A percentile compares a stretch with the other conserved stretches of the same genome.
These are phyloP conservation scores for Kuraishia hungarica DNA, from an alignment of 805 yeast species.

Conservation along the genomic window DNA sequence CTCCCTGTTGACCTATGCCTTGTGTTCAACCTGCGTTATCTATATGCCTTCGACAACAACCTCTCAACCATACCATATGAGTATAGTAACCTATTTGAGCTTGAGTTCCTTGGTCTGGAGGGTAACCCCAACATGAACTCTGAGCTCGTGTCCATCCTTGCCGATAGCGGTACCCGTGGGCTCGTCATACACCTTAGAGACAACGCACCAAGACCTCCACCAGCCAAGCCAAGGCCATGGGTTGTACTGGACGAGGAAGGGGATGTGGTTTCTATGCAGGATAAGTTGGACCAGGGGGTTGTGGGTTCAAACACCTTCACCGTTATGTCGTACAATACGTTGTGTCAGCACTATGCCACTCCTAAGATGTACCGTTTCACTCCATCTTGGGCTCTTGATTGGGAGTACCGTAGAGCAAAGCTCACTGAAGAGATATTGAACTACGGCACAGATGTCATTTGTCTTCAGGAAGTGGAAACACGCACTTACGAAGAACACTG, in stretches of 20 bases:
- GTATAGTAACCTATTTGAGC: slow-evolving; percentile 76
- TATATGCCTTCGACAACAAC: slow-evolving; percentile 84
- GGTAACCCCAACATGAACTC: slow-evolving; percentile 75
- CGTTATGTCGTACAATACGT: slow-evolving; percentile 77
- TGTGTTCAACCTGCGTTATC: slow-evolving; percentile 68
- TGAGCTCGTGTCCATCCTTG: slow-evolving; percentile 53
- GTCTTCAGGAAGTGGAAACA: slow-evolving; percentile 94
- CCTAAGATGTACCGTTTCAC: slow-evolving; percentile 87
- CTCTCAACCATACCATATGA: slow-evolving; percentile 69
- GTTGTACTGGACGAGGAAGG: slow-evolving; percentile 71
- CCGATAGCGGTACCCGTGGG: slow-evolving; percentile 80
- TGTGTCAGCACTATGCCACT: slow-evolving; percentile 95
- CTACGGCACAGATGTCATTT: slow-evolving; percentile 66
- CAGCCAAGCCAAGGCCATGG: slow-evolving; percentile 79
- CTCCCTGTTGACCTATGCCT: slow-evolving; percentile 85
- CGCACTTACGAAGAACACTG: slow-evolving; percentile 80
- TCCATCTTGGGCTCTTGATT: slow-evolving; percentile 93
- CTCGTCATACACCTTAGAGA: slow-evolving; percentile 78
- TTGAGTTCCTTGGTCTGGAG: slow-evolving; percentile 85
- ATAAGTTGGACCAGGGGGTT: slow-evolving; percentile 12
- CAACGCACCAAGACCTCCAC: slow-evolving; percentile 55
- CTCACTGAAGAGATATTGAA: slow-evolving; percentile 65
- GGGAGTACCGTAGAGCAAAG: slow-evolving; percentile 82
- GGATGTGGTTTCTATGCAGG: slow-evolving; percentile 34
- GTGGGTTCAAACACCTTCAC: slow-evolving; percentile 44